phyloP scores from a whole-genome alignment of 495 filamentous ascomycete genomes.

The Hypoxylon perforatum region DNA sequence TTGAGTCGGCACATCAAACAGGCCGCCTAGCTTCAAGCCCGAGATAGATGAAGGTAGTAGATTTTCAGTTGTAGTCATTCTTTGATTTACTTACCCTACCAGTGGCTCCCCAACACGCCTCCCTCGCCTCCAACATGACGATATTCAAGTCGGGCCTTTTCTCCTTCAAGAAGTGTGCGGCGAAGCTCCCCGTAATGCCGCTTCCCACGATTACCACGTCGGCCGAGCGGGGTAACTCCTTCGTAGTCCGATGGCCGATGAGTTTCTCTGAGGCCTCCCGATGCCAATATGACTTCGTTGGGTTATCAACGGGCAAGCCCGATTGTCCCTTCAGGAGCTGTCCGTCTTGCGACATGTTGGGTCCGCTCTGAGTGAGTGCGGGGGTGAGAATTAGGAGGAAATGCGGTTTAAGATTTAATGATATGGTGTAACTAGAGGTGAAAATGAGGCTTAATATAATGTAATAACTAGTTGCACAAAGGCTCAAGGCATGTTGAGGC shows the following conservation, averaged over 20 bases:
- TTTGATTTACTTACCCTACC: too few species aligned
- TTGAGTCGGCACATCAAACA: too few species aligned
- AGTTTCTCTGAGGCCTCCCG: conserved; percentile 65
- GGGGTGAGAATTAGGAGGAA: background rate
- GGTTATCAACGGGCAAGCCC: conserved; percentile 62
- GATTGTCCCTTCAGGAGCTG: conserved; percentile 46
- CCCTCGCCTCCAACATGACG: conserved; percentile 81
- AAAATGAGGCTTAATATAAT: too few species aligned
- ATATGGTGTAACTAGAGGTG: too few species aligned
- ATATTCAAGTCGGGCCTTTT: conserved; percentile 54
- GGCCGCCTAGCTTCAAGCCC: too few species aligned
- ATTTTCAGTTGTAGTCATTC: too few species aligned
- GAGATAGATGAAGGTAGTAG: too few species aligned
- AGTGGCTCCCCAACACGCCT: conserved; percentile 83
- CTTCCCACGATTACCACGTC: conserved; percentile 77
- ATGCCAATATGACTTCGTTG: conserved; percentile 81
- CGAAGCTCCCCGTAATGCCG: conserved; percentile 76
- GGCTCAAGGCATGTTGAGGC: too few species aligned
- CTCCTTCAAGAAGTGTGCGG: conserved; percentile 68
- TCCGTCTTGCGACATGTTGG: conserved; percentile 33
- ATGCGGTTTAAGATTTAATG: background rate
- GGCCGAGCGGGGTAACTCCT: conserved; percentile 68
- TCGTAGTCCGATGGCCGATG: conserved; percentile 69
- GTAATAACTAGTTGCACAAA: too few species aligned
- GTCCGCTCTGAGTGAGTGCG: background rate